Base-by-base conservation (phyloP, 2,329 filamentous ascomycete genomes). In the Ophiosphaerella herpotricha region DNA sequence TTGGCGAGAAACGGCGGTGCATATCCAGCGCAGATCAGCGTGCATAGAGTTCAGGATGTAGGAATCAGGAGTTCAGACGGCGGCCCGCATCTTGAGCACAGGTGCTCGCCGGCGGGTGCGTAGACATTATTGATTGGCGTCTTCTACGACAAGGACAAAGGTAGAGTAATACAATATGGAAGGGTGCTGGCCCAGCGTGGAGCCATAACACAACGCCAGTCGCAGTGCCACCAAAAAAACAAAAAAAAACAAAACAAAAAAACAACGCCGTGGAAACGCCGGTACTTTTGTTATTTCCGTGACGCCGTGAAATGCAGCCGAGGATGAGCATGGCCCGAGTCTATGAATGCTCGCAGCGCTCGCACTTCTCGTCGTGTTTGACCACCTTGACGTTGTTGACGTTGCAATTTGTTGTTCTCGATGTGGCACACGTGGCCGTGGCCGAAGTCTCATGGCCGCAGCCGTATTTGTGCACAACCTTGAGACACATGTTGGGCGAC, bases 341-440 rank as follows among this genome's bases (percentile, higher is more conserved):
- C 68, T 67, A 68, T 72, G 72, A 77, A 57, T 74, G 73, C 54
- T 76, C 75, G 60, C 77, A 80, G 37, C 63, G 62, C 54, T 75
- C 72, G 55, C 78, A 80, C 58, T 77, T 78, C 54, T 77, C 75
- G 44, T 77, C 75, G 62, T 80, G 77, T 60, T 75, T 76, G 66
- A 80, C 70, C 14, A 63, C 71, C 57, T 76, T 77, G 50, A 71
- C 71, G 51, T 75, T 78, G 58, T 70, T 60, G 46, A 70, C 72
- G 45, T 64, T 64, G 68, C 76, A 78, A 36, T 64, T 64, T n/a
- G 67, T 62, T 52, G 67, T 70, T 66, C 74, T 75, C 43, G 77
- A 79, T 11, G 70, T 72, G n/a, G 77, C 77, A 66, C 78, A 80
- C 18, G 72, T 69, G 21, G 77, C 75, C 54, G 72, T 74, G 50